A percentile compares a stretch with the other conserved stretches of the same genome.
phyloP scores from a whole-genome alignment of 306 rosid genomes.

The Vachellia pachyceras region DNA sequence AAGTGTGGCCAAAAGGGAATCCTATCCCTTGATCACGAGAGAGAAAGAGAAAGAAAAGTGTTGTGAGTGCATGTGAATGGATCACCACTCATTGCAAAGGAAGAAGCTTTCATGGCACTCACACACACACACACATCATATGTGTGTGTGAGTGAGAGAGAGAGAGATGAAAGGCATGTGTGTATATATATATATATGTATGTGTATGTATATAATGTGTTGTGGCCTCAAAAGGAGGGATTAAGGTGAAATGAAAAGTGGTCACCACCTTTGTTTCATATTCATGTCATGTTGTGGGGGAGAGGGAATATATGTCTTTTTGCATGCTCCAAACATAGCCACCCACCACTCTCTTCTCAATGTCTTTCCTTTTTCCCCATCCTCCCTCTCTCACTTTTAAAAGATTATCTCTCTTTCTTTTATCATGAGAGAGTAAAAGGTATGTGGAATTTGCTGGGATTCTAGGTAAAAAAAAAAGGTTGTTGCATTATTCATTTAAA shows the following conservation, averaged over 20 bases:
- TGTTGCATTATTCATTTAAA: too few species aligned
- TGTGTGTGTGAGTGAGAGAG: too few species aligned
- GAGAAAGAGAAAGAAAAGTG: slow-evolving; percentile 49
- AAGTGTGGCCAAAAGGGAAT: slow-evolving; percentile 83
- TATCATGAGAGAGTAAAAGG: slow-evolving; percentile 50
- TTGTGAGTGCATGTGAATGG: slow-evolving; percentile 55
- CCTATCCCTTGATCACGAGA: slow-evolving; percentile 70
- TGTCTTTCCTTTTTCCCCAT: neutral
- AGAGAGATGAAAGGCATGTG: neutral
- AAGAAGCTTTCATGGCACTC: slow-evolving; percentile 43
- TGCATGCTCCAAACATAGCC: slow-evolving; percentile 66
- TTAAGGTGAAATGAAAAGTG: slow-evolving; percentile 57
- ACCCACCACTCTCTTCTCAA: neutral
- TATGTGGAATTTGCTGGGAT: slow-evolving; percentile 36
- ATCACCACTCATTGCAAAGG: slow-evolving; percentile 72
- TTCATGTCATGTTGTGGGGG: slow-evolving; percentile 81
- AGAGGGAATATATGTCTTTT: slow-evolving; percentile 79
- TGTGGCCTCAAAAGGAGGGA: slow-evolving; percentile 73
- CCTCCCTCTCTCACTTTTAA: slow-evolving; percentile 31
- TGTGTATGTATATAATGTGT: slow-evolving; percentile 9
- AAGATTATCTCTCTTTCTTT: slow-evolving; percentile 56
- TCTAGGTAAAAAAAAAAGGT: slow-evolving; percentile 40
- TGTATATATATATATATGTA: too few species aligned
- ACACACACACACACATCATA: too few species aligned
- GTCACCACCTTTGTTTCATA: slow-evolving; percentile 69